Evolutionary conservation across 2,329 filamentous ascomycete genomes (phyloP).

Genomic region (Aspergillus persii): DNA sequence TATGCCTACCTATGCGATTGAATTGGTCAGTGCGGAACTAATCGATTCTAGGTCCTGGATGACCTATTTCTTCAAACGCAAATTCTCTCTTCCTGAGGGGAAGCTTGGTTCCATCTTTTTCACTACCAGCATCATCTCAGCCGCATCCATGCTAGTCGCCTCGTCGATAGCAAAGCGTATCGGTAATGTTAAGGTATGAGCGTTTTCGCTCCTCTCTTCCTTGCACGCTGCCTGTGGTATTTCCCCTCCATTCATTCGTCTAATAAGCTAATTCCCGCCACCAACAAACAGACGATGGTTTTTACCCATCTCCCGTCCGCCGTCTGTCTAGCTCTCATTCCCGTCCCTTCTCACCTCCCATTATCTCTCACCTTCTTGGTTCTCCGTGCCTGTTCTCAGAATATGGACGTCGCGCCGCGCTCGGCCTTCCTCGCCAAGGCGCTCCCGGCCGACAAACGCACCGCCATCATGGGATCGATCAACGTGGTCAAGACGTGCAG

Average conservation of each 20-base stretch:
- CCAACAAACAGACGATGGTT: constrained; percentile 62
- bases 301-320: constrained; percentile 71
- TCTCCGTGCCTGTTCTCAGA: constrained; percentile 60
- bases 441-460: constrained; percentile 64
- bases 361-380: constrained; percentile 61
- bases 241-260: constrained; percentile 15
- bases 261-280: neutral
- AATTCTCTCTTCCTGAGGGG: constrained; percentile 54
- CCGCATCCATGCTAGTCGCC: constrained; percentile 48
- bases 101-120: constrained; percentile 56
- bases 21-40: neutral
- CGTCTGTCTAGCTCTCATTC: constrained; percentile 63
- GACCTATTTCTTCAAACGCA: constrained; percentile 57
- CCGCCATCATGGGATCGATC: constrained; percentile 67
- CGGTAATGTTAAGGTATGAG: constrained; percentile 48
- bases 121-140: constrained; percentile 44
- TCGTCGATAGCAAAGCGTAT: constrained; percentile 65
- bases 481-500: constrained; percentile 67
- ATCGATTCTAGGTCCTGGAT: constrained; percentile 42
- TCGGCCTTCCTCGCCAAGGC: constrained; percentile 67
- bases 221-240: neutral
- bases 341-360: constrained; percentile 53
- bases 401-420: constrained; percentile 70
- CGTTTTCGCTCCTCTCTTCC: neutral
- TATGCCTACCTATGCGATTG: constrained; percentile 17